phyloP scores from a whole-genome alignment of 805 yeast species.

The Kluyveromyces dobzhanskii region DNA sequence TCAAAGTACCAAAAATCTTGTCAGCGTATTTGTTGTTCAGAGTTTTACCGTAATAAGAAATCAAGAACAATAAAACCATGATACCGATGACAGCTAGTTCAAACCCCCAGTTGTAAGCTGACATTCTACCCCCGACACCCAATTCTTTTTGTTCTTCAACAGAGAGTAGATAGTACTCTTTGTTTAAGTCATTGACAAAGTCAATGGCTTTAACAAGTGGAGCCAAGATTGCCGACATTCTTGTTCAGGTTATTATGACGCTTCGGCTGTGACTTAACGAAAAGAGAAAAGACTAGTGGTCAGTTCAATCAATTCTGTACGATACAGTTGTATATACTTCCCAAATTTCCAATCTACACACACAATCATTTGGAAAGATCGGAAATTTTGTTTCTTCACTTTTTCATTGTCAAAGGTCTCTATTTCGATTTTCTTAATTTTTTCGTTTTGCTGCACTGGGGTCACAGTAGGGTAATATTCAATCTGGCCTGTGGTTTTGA shows the following conservation, averaged over 20 bases:
- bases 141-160: slow-evolving; percentile 49
- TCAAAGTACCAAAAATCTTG: slow-evolving; percentile 41
- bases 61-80: slow-evolving; percentile 39
- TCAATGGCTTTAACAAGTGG: slow-evolving; percentile 11
- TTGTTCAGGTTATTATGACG: neutral
- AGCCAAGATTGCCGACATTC: slow-evolving; percentile 7
- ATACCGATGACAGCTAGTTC: slow-evolving; percentile 53
- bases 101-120: slow-evolving; percentile 64
- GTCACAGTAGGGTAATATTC: too few species aligned
- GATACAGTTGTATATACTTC: too few species aligned
- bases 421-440: too few species aligned
- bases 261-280: neutral
- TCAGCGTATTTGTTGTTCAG: slow-evolving; percentile 51
- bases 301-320: too few species aligned
- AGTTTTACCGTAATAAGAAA: slow-evolving; percentile 51
- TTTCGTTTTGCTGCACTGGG: too few species aligned
- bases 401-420: too few species aligned
- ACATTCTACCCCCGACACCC: slow-evolving; percentile 51
- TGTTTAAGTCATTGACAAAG: slow-evolving; percentile 20
- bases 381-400: too few species aligned
- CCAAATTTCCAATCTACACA: too few species aligned
- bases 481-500: too few species aligned
- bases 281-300: too few species aligned
- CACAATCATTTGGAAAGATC: too few species aligned
- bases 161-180: slow-evolving; percentile 24